A percentile compares a stretch with the other conserved stretches of the same genome.
Conservation (phyloP, 192 early-diverging fungal genomes). For the Gonapodya sp. region DNA sequence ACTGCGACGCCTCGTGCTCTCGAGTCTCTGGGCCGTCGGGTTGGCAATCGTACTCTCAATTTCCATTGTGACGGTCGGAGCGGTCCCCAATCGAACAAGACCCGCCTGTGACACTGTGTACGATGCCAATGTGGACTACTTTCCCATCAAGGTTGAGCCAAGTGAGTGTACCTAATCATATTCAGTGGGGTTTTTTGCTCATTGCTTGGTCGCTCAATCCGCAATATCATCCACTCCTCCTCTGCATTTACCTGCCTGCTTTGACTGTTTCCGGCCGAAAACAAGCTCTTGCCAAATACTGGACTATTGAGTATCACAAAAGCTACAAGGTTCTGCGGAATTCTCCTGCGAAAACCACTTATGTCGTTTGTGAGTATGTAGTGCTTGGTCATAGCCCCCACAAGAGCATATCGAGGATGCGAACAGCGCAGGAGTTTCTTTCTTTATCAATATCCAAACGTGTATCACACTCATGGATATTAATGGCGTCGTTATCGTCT, state of each 20-base stretch:
- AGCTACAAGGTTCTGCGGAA: background rate
- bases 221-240: background rate
- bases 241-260: background rate
- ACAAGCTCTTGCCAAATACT: background rate
- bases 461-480: no score
- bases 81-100: background rate
- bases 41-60: background rate
- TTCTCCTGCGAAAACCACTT: background rate
- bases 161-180: background rate
- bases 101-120: background rate
- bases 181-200: background rate
- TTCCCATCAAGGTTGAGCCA: background rate
- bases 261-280: background rate
- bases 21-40: background rate
- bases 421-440: no score
- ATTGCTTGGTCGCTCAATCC: background rate
- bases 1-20: no score
- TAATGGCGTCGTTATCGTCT: no score
- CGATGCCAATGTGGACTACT: background rate
- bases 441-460: no score
- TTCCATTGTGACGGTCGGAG: background rate
- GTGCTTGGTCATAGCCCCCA: background rate
- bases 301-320: background rate
- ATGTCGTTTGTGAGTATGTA: background rate
- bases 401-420: no score